Conservation (phyloP, 2,329 filamentous ascomycete genomes). For the Penicillium verrucosum region DNA sequence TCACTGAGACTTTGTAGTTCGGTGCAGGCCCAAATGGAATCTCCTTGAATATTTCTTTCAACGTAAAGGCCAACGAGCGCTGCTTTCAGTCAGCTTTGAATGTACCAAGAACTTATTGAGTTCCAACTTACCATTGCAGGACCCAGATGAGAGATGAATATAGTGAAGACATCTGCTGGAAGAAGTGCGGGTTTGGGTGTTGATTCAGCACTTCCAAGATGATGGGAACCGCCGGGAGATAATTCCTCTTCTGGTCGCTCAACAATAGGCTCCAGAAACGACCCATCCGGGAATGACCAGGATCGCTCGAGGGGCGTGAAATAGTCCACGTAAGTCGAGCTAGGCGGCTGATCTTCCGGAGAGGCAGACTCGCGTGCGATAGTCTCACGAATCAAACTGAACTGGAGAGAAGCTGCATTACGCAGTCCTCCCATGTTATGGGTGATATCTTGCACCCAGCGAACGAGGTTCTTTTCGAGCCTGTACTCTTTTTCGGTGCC, state of each 20-base stretch:
- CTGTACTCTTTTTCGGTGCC: slow-evolving; percentile 76
- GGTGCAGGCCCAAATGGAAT: slow-evolving; percentile 72
- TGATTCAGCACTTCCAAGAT: slow-evolving; percentile 11
- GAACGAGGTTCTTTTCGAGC: slow-evolving; percentile 74
- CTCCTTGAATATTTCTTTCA: slow-evolving; percentile 84
- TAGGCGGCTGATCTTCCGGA: slow-evolving; percentile 13
- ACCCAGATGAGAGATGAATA: slow-evolving; percentile 84
- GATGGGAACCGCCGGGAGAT: slow-evolving; percentile 8
- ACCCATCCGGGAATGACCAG: slow-evolving; percentile 43
- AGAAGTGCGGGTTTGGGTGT: slow-evolving; percentile 21
- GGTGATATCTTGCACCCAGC: slow-evolving; percentile 78
- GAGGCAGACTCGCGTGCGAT: slow-evolving; percentile 21
- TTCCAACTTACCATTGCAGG: slow-evolving; percentile 68
- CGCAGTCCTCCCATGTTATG: slow-evolving; percentile 87
- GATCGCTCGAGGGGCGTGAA: slow-evolving; percentile 25
- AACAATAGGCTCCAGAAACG: slow-evolving; percentile 59
- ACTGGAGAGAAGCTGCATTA: slow-evolving; percentile 86
- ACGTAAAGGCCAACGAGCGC: slow-evolving; percentile 88
- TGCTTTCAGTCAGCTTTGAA: slow-evolving; percentile 23
- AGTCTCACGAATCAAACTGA: slow-evolving; percentile 71
- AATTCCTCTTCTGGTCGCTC: slow-evolving; percentile 58
- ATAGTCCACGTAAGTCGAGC: slow-evolving; percentile 18
- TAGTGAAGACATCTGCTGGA: slow-evolving; percentile 81
- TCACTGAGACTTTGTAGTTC: slow-evolving; percentile 67
- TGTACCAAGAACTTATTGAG: background rate